Evolutionary conservation across 768 basidiomycete genomes (phyloP).

Genomic region (Psilocybe subaeruginosa): DNA sequence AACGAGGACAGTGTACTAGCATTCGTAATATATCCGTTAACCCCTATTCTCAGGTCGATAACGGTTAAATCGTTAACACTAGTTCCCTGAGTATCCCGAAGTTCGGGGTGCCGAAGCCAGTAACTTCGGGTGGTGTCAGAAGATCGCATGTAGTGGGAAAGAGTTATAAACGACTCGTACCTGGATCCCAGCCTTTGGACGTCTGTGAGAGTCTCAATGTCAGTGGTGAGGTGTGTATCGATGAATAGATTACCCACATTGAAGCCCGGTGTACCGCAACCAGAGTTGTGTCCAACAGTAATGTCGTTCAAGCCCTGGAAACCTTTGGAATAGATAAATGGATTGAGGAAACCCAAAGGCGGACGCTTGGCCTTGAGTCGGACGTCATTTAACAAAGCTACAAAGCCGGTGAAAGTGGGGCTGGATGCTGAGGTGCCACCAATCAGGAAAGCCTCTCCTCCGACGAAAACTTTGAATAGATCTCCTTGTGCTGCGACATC

Average conservation of each 20-base stretch:
- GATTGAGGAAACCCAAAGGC: slow-evolving; percentile 67
- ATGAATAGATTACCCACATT: slow-evolving; percentile 40
- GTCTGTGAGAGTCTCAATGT: slow-evolving; percentile 30
- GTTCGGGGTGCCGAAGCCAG: slow-evolving; percentile 58
- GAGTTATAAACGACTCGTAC: slow-evolving; percentile 33
- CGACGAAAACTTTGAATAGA: slow-evolving; percentile 49
- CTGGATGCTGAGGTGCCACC: slow-evolving; percentile 67
- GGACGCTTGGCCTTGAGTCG: slow-evolving; percentile 44
- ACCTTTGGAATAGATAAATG: slow-evolving; percentile 53
- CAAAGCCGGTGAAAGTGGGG: slow-evolving; percentile 63
- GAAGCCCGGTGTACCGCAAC: slow-evolving; percentile 65
- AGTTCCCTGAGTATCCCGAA: slow-evolving; percentile 47
- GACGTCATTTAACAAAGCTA: slow-evolving; percentile 66
- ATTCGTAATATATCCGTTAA: slow-evolving; percentile 20
- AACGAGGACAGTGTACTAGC: slow-evolving; percentile 18
- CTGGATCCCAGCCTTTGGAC: slow-evolving; percentile 59
- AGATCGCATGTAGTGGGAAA: background rate
- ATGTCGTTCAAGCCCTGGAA: slow-evolving; percentile 56
- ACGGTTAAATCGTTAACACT: slow-evolving; percentile 10
- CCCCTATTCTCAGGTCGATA: slow-evolving; percentile 11
- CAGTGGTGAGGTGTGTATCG: slow-evolving; percentile 7
- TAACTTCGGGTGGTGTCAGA: slow-evolving; percentile 34
- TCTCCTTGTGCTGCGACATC: slow-evolving; percentile 65
- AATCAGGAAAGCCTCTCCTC: slow-evolving; percentile 37
- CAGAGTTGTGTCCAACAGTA: slow-evolving; percentile 51